Base-by-base conservation (phyloP, 1,284 basidiomycete genomes). In the Moesziomyces parantarcticus region DNA sequence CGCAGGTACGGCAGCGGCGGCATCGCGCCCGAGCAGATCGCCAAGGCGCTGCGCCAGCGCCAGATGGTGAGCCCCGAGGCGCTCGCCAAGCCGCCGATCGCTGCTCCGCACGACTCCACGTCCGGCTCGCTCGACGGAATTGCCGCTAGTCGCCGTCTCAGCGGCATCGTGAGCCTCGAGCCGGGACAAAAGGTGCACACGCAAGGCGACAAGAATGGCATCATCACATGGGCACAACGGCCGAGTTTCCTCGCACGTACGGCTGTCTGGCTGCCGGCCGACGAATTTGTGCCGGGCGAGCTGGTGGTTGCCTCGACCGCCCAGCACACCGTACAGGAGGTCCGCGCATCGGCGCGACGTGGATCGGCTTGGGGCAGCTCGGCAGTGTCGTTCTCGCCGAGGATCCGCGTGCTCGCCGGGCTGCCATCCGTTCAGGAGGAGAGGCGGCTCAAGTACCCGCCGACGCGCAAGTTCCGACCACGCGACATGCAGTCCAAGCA, bases 51-150 rank as follows among this genome's bases (percentile, higher is more conserved):
- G 39, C 48, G 62, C 14, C 50, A 70, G 44, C 55, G 64, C 39
- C 69, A 60, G 52, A 59, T 55, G 57, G 71, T 74, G 13, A 69
- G 58, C 23, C 74, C 76, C 3, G 78, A 80, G 49, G 78, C 78
- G 16, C 58, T 80, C n/a, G 65, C 74, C 5, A 68, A 59, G 42
- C 58, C 76, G 23, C 76, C 76, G 4, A 64, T 76, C 29, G 50
- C 59, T 18, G 45, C 50, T 6, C 50, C 50, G 21, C 49, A 50
- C 11, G 41, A 42, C 23, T 26, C 50, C 18, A 49, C 34, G 7
- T 34, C 16, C 16, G 50, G 22, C 20, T 3, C 20, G 22, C 13
- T 18, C 14, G 14, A 25, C 16, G 25, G 52, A 3, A 2, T 14
- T 9, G 40, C 26, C 16, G 36, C 58, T 11, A n/a, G 32, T 7